phyloP scores from a whole-genome alignment of 2,329 filamentous ascomycete genomes.

The Fusarium sp. region DNA sequence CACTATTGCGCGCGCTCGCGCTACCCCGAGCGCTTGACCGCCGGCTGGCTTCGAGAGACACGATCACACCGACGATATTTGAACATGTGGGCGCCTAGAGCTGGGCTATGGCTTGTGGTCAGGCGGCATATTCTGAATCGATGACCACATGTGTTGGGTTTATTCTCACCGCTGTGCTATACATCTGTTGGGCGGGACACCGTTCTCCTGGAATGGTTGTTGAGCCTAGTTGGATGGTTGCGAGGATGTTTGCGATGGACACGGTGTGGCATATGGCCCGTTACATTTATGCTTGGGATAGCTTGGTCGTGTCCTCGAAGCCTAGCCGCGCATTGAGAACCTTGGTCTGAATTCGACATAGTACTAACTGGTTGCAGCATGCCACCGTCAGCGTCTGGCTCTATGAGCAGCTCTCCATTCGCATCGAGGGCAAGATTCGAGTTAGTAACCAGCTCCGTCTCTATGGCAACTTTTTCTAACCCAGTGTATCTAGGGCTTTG shows the following conservation, averaged over 20 bases:
- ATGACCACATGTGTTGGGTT: not conserved
- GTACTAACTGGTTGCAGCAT: constrained; percentile 62
- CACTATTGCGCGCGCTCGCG: not conserved
- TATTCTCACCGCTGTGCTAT: not conserved
- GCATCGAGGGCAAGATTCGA: constrained; percentile 96
- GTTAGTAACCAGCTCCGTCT: constrained; percentile 63
- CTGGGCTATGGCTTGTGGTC: not conserved
- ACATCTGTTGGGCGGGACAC: not conserved
- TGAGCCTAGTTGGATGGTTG: not conserved
- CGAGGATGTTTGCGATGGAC: not conserved
- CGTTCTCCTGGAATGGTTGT: not conserved
- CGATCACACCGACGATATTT: constrained; percentile 4
- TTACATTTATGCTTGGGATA: not conserved
- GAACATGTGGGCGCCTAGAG: not conserved
- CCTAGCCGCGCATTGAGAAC: not conserved
- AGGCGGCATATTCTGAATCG: not conserved
- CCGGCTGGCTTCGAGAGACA: constrained; percentile 31
- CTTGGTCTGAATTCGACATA: not conserved
- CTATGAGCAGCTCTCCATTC: constrained; percentile 92
- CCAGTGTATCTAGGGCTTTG: constrained; percentile 78
- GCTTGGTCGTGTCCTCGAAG: constrained; percentile 3
- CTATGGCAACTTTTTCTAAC: constrained; percentile 3
- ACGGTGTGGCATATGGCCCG: not conserved
- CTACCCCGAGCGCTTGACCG: constrained; percentile 19
- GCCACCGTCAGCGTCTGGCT: constrained; percentile 94